Percentiles rank a stretch among this genome's conserved stretches.
Conservation (phyloP, 2,329 filamentous ascomycete species). For the Lithohypha guttulata region DNA sequence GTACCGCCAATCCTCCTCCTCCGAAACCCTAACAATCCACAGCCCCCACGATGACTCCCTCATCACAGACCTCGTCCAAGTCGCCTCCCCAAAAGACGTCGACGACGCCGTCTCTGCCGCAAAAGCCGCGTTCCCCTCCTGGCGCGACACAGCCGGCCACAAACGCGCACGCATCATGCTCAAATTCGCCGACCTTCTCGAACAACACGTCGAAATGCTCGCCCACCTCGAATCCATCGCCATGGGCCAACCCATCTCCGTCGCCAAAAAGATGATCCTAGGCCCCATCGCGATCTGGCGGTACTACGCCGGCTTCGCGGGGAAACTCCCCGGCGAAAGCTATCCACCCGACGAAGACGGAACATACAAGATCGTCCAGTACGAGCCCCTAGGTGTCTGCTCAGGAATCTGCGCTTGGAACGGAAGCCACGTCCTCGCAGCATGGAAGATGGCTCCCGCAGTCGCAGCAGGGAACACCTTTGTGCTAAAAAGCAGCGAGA, state of each 20-base stretch:
- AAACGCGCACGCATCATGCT: conserved; percentile 22
- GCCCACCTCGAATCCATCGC: conserved; percentile 20
- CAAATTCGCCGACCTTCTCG: conserved; percentile 29
- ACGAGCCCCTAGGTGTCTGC: conserved; percentile 24
- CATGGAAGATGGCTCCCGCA: conserved; percentile 34
- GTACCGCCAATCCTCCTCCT: conserved; percentile 9
- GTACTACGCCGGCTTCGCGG: conserved; percentile 18
- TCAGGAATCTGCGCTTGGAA: conserved; percentile 34
- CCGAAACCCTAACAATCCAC: conserved; percentile 28
- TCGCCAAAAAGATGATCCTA: conserved; percentile 13
- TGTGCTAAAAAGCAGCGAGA: conserved; percentile 37
- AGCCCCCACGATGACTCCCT: conserved; percentile 24
- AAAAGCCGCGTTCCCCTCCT: conserved; percentile 26
- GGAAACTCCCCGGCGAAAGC: conserved; percentile 15
- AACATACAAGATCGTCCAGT: conserved; percentile 23
- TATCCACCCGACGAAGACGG: conserved; percentile 21
- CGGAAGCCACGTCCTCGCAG: conserved; percentile 29
- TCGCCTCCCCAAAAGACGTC: conserved; percentile 26
- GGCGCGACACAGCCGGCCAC: conserved; percentile 22
- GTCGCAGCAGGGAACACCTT: conserved; percentile 37
- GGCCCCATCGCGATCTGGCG: conserved; percentile 13
- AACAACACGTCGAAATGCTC: conserved; percentile 28
- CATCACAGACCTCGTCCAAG: conserved; percentile 18
- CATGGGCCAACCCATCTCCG: conserved; percentile 23
- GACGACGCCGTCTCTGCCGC: conserved; percentile 29